phyloP scores from a whole-genome alignment of 352 stramenopile species.

The Globisporangium orthogonon region DNA sequence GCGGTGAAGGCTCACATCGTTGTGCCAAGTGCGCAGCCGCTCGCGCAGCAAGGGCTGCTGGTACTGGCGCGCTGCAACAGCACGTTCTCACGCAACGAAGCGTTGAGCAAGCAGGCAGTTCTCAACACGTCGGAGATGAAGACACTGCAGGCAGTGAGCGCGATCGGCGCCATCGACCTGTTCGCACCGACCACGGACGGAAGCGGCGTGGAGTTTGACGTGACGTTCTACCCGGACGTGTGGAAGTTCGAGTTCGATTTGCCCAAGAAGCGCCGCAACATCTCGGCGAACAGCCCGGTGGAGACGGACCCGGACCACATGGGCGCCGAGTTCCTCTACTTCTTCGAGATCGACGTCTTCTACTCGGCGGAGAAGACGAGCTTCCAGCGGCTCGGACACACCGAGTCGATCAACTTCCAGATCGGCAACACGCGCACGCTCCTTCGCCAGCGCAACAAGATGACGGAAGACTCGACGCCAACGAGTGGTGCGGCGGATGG shows the following conservation, averaged over 20 bases:
- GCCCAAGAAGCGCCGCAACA: conserved; percentile 79
- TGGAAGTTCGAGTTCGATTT: conserved; percentile 89
- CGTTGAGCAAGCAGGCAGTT: conserved; percentile 39
- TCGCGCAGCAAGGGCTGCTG: conserved; percentile 33
- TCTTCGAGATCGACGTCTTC: conserved; percentile 85
- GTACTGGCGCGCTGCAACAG: conserved; percentile 81
- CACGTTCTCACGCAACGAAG: conserved; percentile 66
- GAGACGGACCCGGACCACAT: conserved; percentile 33
- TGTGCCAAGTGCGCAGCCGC: conserved; percentile 35
- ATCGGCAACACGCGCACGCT: conserved; percentile 83
- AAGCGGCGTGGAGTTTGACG: conserved; percentile 57
- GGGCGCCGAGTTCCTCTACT: conserved; percentile 72
- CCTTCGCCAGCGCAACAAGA: conserved; percentile 77
- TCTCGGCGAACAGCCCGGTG: conserved; percentile 21
- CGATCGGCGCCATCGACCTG: conserved; percentile 53
- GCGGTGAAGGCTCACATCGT: conserved; percentile 66
- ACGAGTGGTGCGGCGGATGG: conserved; percentile 23
- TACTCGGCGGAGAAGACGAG: conserved; percentile 47
- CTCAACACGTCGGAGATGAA: conserved; percentile 60
- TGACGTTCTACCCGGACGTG: conserved; percentile 83
- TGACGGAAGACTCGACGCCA: conserved; percentile 40
- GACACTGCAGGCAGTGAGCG: conserved; percentile 58
- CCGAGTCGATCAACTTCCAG: conserved; percentile 77
- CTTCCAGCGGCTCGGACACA: conserved; percentile 60
- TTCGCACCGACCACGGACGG: conserved; percentile 33